phyloP scores from a whole-genome alignment of 768 basidiomycete species.

The Favolaschia claudopus region DNA sequence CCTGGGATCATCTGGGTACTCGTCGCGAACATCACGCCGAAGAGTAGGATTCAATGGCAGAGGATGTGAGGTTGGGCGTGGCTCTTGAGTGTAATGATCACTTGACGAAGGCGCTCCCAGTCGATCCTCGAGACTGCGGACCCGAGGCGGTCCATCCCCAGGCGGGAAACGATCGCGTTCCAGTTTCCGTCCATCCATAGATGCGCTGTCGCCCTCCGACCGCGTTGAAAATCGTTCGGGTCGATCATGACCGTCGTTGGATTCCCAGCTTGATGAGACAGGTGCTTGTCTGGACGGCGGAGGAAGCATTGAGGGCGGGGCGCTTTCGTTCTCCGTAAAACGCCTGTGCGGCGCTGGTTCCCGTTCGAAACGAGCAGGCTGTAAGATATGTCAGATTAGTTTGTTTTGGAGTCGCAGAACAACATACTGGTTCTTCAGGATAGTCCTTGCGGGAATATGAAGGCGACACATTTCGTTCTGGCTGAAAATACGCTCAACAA shows the following conservation, averaged over 20 bases:
- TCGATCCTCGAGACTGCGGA: conserved; percentile 18
- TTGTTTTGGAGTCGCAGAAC: background rate
- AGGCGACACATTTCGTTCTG: conserved; percentile 18
- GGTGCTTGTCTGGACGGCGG: conserved; percentile 2
- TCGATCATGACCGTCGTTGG: conserved; percentile 10
- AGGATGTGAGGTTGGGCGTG: conserved; percentile 5
- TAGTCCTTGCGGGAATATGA: conserved; percentile 16
- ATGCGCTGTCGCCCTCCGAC: conserved; percentile 1
- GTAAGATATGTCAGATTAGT: background rate
- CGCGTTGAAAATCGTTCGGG: conserved; percentile 4
- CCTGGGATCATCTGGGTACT: conserved; percentile 2
- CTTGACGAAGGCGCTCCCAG: background rate
- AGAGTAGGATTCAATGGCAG: conserved; percentile 18
- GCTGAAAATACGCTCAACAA: background rate
- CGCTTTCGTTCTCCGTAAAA: conserved; percentile 9
- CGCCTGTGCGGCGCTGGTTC: conserved; percentile 12
- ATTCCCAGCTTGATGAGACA: conserved; percentile 7
- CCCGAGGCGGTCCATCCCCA: background rate
- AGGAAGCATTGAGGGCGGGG: background rate
- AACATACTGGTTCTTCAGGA: conserved; percentile 18
- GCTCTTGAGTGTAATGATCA: conserved; percentile 12
- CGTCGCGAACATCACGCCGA: conserved; percentile 8
- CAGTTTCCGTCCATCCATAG: background rate
- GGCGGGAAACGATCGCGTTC: conserved; percentile 16
- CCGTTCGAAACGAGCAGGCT: conserved; percentile 2